Base-by-base conservation (phyloP, 2,329 filamentous ascomycete species). In the Magnaporthiopsis rhizophila region DNA sequence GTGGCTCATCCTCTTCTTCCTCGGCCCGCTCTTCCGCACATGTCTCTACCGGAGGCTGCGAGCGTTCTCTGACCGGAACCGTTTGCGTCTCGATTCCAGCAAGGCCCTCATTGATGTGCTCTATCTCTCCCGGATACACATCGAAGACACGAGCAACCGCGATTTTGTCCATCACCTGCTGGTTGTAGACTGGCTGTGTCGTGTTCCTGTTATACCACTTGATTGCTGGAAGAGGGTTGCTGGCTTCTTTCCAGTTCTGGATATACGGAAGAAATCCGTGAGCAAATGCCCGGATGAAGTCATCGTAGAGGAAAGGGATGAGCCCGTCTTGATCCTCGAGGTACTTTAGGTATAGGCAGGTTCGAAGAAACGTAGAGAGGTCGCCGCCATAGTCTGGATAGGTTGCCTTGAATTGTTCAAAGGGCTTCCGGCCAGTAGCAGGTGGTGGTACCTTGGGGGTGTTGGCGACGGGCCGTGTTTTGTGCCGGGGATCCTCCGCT, bases 221-320 rank as follows among this genome's bases (percentile, higher is more conserved):
- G 3, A 80, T 70, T 1, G 77, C 77, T 3, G 75, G 71, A 11
- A 79, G 72, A 0, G 74, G 67, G 28, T 65, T 53, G 12, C 58
- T 34, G 3, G 21, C 21, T 73, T 69, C 28, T 69, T 69, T 69
- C 1, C 70, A 64, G 3, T 69, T 68, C 2, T 69, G 64, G 30
- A 79, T 74, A 64, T 84, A 83, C 0, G 69, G 66, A 8, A 77
- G 66, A 66, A 78, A 86, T 0, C 77, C 74, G 0, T 69, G 70
- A 1, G 77, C 73, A 62, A 80, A 84, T 3, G 71, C 72, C 13
- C 74, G 72, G 59, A 86, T 77, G 63, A 84, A 82, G 64, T 85
- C 83, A 67, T 86, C 83, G 65, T 79, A 85, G 0, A 83, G 69
- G 63, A 73, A 81, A 30, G 77, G 75, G 15, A 76, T 74, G 24